phyloP scores from a whole-genome alignment of 805 yeast genomes.

The Pichia ethanolica region DNA sequence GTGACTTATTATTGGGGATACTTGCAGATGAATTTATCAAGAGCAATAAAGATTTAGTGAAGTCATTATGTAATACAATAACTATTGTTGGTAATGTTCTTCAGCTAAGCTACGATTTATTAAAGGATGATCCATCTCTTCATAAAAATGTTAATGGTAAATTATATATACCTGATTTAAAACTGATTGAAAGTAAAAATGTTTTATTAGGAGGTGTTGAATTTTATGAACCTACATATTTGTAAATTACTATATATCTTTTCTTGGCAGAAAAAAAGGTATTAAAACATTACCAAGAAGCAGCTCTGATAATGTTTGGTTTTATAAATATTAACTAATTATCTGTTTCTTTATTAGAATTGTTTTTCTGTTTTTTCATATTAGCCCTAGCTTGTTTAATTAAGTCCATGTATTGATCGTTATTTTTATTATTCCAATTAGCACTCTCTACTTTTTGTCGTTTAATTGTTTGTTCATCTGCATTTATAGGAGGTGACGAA shows the following conservation, averaged over 20 bases:
- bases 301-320: neutral
- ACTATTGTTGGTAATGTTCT: constrained; percentile 36
- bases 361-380: neutral
- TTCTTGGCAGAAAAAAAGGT: neutral
- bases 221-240: neutral
- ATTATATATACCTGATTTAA: constrained; percentile 35
- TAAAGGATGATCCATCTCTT: neutral
- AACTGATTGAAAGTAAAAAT: constrained; percentile 36
- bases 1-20: constrained; percentile 63
- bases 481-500: constrained; percentile 3
- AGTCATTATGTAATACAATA: constrained; percentile 35
- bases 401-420: constrained; percentile 18
- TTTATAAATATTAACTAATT: neutral
- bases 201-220: constrained; percentile 12
- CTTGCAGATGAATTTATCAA: constrained; percentile 42
- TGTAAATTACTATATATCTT: too few relatives aligned
- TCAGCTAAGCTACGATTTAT: constrained; percentile 30
- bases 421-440: constrained; percentile 21
- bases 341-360: neutral
- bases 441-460: constrained; percentile 18
- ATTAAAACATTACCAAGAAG: neutral
- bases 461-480: constrained; percentile 28
- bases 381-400: constrained; percentile 19
- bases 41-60: constrained; percentile 20
- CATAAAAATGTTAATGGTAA: constrained; percentile 11